phyloP scores from a whole-genome alignment of 768 basidiomycete genomes.

The Leccinum pellstonianum region DNA sequence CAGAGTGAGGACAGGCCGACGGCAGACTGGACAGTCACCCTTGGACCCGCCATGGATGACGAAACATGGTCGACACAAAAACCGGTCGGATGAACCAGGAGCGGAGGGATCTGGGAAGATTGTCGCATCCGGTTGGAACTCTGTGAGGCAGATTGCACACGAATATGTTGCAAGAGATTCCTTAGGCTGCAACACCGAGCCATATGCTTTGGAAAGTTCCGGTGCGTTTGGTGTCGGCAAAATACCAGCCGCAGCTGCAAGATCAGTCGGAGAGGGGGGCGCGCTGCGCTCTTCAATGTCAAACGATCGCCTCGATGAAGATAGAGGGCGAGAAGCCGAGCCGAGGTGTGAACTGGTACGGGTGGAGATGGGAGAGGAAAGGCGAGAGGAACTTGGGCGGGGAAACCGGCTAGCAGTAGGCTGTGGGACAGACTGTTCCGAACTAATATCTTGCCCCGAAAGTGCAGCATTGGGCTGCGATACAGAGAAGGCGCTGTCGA shows the following conservation, averaged over 20 bases:
- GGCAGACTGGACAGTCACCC: slow-evolving; percentile 67
- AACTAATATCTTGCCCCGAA: slow-evolving; percentile 7
- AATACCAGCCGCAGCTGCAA: slow-evolving; percentile 58
- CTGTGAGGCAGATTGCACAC: slow-evolving; percentile 61
- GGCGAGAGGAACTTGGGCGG: slow-evolving; percentile 41
- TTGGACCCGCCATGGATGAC: slow-evolving; percentile 70
- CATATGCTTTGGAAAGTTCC: slow-evolving; percentile 77
- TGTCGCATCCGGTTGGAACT: slow-evolving; percentile 79
- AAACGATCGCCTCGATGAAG: slow-evolving; percentile 50
- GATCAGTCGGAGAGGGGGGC: slow-evolving; percentile 38
- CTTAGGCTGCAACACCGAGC: slow-evolving; percentile 77
- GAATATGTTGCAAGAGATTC: slow-evolving; percentile 68
- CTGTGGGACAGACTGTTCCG: slow-evolving; percentile 2
- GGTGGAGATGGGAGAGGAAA: slow-evolving; percentile 37
- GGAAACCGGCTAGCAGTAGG: slow-evolving; percentile 45
- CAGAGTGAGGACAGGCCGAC: slow-evolving; percentile 68
- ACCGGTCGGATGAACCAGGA: slow-evolving; percentile 39
- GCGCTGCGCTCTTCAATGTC: slow-evolving; percentile 21
- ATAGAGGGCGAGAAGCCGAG: slow-evolving; percentile 53
- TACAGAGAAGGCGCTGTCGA: slow-evolving; percentile 14
- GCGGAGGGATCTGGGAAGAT: slow-evolving; percentile 73
- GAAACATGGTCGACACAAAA: slow-evolving; percentile 77
- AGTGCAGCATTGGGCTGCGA: slow-evolving; percentile 11
- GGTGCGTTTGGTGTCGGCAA: slow-evolving; percentile 60
- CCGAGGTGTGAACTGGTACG: slow-evolving; percentile 60